Conservation (phyloP, 2,329 filamentous ascomycete genomes). For the Pyrenophora graminea region DNA sequence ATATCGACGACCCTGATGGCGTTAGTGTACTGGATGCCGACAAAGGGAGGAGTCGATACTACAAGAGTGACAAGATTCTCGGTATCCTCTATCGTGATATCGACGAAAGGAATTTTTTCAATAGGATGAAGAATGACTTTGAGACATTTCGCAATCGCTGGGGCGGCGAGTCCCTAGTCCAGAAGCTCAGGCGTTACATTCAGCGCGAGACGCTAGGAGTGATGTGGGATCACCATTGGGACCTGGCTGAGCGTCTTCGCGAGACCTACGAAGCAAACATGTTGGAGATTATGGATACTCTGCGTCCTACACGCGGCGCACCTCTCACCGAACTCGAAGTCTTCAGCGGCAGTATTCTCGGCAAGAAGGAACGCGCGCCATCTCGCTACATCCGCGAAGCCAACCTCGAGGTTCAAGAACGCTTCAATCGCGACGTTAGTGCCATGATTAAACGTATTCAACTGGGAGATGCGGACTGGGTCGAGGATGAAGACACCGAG, state of each 20-base stretch:
- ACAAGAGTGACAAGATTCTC: constrained; percentile 69
- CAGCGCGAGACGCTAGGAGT: constrained; percentile 45
- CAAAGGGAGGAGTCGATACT: constrained; percentile 57
- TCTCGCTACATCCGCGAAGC: constrained; percentile 37
- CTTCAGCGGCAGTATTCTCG: constrained; percentile 62
- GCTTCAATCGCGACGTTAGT: constrained; percentile 50
- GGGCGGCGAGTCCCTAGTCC: constrained; percentile 28
- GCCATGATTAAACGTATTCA: constrained; percentile 52
- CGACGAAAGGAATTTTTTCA: constrained; percentile 69
- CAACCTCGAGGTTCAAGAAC: constrained; percentile 45
- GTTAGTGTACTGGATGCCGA: constrained; percentile 50
- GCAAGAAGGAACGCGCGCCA: constrained; percentile 50
- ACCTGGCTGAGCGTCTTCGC: constrained; percentile 50
- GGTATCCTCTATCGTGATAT: constrained; percentile 73
- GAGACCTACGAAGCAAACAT: constrained; percentile 59
- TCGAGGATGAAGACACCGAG: constrained; percentile 39
- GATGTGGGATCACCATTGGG: constrained; percentile 47
- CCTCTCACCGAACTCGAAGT: constrained; percentile 48
- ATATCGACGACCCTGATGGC: constrained; percentile 44
- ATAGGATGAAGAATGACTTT: constrained; percentile 29
- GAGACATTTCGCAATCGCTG: constrained; percentile 5
- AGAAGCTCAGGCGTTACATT: constrained; percentile 49
- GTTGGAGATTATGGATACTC: constrained; percentile 51
- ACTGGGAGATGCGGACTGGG: constrained; percentile 41
- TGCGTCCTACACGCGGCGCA: constrained; percentile 31